A percentile compares a stretch with the other conserved stretches of the same genome.
Conservation (phyloP, 805 yeast species). For the Pichia kluyveri region DNA sequence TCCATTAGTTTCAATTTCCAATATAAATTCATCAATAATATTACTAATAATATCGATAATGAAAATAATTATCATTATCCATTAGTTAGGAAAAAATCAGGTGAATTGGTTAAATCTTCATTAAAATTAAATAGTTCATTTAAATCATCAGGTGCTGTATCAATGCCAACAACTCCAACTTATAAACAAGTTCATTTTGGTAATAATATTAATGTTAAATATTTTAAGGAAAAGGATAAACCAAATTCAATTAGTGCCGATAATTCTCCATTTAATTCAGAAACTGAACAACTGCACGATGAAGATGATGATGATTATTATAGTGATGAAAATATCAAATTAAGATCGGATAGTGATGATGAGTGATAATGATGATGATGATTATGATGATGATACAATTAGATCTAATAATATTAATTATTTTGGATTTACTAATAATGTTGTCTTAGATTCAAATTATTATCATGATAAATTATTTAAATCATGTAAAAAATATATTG, state of each 20-base stretch:
- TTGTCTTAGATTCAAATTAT: conserved; percentile 7
- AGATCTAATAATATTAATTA: neutral
- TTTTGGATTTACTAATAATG: conserved; percentile 8
- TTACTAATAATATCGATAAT: too few relatives aligned
- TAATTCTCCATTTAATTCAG: conserved; percentile 44
- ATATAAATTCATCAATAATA: neutral
- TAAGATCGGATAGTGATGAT: neutral
- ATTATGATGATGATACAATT: neutral
- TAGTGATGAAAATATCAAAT: conserved; percentile 12
- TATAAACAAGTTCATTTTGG: conserved; percentile 81
- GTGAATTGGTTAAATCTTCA: conserved; percentile 76
- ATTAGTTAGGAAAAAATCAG: conserved; percentile 73
- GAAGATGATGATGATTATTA: conserved; percentile 19
- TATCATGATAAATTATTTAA: conserved; percentile 10
- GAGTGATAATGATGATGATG: conserved; percentile 13
- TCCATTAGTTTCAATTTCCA: neutral
- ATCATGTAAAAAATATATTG: conserved; percentile 14
- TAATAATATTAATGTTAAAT: conserved; percentile 61
- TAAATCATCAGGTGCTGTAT: conserved; percentile 20
- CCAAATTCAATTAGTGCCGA: conserved; percentile 71
- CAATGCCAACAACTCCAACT: conserved; percentile 48
- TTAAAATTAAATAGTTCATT: conserved; percentile 36
- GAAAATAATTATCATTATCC: conserved; percentile 14
- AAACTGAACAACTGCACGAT: conserved; percentile 24
- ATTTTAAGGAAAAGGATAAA: conserved; percentile 61